Conservation (phyloP, 495 filamentous ascomycete species). For the Platismatia glauca region DNA sequence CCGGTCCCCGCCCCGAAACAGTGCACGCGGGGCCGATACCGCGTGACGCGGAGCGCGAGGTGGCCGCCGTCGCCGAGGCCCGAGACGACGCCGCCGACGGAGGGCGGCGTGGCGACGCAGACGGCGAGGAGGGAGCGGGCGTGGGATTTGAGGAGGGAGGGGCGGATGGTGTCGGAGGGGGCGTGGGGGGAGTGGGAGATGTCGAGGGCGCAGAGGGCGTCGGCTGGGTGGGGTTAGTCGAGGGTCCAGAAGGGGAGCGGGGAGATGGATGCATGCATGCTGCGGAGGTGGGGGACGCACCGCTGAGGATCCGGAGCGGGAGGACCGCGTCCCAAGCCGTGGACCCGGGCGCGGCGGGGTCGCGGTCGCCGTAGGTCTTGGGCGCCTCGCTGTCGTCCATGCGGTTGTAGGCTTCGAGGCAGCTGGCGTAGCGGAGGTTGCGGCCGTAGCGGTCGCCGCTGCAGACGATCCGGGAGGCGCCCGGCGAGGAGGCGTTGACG, state of each 20-base stretch:
- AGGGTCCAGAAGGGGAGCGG: background rate
- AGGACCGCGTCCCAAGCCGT: background rate
- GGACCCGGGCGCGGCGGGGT: background rate
- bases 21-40: background rate
- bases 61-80: background rate
- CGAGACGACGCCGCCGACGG: constrained; percentile 1
- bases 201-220: constrained; percentile 12
- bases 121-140: constrained; percentile 4
- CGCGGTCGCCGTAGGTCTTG: constrained; percentile 4
- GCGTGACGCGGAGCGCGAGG: background rate
- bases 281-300: background rate
- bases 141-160: background rate
- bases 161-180: background rate
- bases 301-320: background rate
- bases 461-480: background rate
- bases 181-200: background rate
- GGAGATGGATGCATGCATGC: no score
- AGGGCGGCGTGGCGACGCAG: background rate
- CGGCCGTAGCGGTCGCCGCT: background rate
- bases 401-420: background rate
- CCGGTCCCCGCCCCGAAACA: background rate
- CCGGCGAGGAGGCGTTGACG: background rate
- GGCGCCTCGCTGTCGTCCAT: background rate
- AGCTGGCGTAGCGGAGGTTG: constrained; percentile 1
- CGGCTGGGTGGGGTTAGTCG: no score